Percentiles rank a stretch among this genome's conserved stretches.
phyloP scores from a whole-genome alignment of 2,329 filamentous ascomycete species.

The Alternaria novae-zelandiae region DNA sequence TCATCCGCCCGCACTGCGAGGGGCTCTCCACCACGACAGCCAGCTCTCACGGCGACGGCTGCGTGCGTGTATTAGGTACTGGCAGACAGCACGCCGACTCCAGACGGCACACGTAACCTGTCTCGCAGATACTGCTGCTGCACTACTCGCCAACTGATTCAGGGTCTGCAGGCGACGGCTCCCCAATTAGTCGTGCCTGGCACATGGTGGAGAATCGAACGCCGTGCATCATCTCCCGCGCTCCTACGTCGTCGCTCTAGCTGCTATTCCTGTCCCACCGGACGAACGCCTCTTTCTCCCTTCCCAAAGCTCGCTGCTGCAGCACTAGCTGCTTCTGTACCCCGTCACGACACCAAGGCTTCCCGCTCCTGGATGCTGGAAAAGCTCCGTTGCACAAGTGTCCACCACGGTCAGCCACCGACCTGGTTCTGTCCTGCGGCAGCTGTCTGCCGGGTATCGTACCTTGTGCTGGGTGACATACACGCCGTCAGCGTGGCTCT shows the following conservation, averaged over 20 bases:
- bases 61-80: neutral
- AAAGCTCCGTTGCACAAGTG: slow-evolving; percentile 30
- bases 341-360: slow-evolving; percentile 24
- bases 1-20: slow-evolving; percentile 31
- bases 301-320: slow-evolving; percentile 32
- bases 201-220: slow-evolving; percentile 18
- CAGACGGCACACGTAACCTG: neutral
- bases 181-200: slow-evolving; percentile 11
- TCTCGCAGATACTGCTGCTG: neutral
- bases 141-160: slow-evolving; percentile 7
- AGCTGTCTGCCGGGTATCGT: slow-evolving; percentile 41
- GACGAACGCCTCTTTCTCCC: slow-evolving; percentile 27
- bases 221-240: slow-evolving; percentile 33
- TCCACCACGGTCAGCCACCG: slow-evolving; percentile 36
- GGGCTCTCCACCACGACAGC: neutral
- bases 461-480: slow-evolving; percentile 29
- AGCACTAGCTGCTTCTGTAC: slow-evolving; percentile 30
- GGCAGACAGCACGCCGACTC: neutral
- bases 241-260: slow-evolving; percentile 8
- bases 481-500: slow-evolving; percentile 37
- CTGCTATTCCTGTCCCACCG: slow-evolving; percentile 36
- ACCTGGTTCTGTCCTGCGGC: slow-evolving; percentile 43
- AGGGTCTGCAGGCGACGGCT: slow-evolving; percentile 11
- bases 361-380: slow-evolving; percentile 38
- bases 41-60: neutral